These are phyloP conservation scores for Phaeosphaeria sp. DNA, from an alignment of 2,329 filamentous ascomycete genomes.

Conservation along the genomic window DNA sequence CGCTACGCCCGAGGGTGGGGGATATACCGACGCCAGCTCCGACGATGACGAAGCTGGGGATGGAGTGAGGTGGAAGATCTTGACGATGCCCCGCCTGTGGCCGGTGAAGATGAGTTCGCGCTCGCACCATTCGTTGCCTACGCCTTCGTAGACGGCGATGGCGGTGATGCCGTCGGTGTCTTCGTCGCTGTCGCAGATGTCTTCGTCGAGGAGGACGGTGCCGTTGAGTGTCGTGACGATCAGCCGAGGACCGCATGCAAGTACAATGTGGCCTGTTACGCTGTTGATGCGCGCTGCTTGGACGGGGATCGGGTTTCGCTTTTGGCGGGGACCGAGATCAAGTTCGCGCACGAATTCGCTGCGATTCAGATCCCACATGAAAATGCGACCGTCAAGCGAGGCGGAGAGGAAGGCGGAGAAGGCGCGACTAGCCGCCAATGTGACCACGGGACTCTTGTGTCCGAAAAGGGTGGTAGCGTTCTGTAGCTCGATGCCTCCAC, in stretches of 20 bases:
- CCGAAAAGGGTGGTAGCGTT: conserved; percentile 85
- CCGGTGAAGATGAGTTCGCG: conserved; percentile 88
- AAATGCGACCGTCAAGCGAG: conserved; percentile 79
- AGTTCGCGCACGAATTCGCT: conserved; percentile 83
- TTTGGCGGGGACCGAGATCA: conserved; percentile 49
- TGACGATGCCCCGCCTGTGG: conserved; percentile 82
- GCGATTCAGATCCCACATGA: conserved; percentile 94
- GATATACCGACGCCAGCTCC: background rate
- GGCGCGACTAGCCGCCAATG: conserved; percentile 83
- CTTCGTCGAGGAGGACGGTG: conserved; percentile 79
- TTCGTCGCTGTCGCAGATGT: conserved; percentile 73
- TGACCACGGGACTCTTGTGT: conserved; percentile 82
- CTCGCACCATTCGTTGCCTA: conserved; percentile 90
- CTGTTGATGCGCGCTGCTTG: conserved; percentile 89
- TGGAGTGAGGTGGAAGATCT: conserved; percentile 68
- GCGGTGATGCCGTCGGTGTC: conserved; percentile 73
- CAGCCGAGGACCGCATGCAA: conserved; percentile 79
- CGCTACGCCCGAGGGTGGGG: too few species aligned
- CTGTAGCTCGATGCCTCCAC: conserved; percentile 72
- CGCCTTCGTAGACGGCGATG: conserved; percentile 92
- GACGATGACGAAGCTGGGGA: conserved; percentile 57
- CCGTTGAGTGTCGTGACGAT: conserved; percentile 89
- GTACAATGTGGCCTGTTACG: conserved; percentile 84
- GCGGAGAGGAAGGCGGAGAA: conserved; percentile 89
- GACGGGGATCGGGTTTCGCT: conserved; percentile 35